These are phyloP conservation scores for Raddia distichophylla DNA, from an alignment of 176 grass and related monocot species.

Conservation along the genomic window DNA sequence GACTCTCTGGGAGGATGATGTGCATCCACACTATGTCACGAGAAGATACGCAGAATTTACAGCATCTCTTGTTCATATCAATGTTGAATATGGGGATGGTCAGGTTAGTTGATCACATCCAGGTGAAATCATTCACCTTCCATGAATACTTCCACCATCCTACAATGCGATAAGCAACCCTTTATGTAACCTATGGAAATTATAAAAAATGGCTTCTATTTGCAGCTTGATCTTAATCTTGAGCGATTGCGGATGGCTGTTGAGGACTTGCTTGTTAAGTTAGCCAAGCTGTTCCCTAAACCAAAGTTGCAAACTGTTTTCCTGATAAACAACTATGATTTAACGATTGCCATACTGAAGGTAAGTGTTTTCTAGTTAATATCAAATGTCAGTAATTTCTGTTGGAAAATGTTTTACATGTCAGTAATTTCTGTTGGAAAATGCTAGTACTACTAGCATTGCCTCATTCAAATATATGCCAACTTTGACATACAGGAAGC, in stretches of 20 bases:
- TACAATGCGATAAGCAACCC: slow-evolving; percentile 22
- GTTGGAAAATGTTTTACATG: not conserved
- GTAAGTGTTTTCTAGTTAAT: slow-evolving; percentile 38
- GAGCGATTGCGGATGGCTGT: slow-evolving; percentile 90
- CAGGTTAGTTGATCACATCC: slow-evolving; percentile 66
- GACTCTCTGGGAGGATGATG: slow-evolving; percentile 94
- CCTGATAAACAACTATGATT: slow-evolving; percentile 98
- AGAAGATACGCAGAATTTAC: slow-evolving; percentile 98
- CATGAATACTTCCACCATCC: slow-evolving; percentile 5
- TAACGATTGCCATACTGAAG: slow-evolving; percentile 92
- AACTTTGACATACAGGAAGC: slow-evolving; percentile 74
- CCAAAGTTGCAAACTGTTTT: slow-evolving; percentile 91
- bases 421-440: no score
- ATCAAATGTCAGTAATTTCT: slow-evolving; percentile 7
- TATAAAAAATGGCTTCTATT: slow-evolving; percentile 29
- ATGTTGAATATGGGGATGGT: slow-evolving; percentile 96
- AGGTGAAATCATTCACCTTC: slow-evolving; percentile 24
- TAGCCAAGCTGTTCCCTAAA: slow-evolving; percentile 85
- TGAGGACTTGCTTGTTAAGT: slow-evolving; percentile 88
- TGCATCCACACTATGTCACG: slow-evolving; percentile 92
- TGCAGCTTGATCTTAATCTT: slow-evolving; percentile 93
- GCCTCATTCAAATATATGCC: slow-evolving; percentile 14
- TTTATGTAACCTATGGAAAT: slow-evolving; percentile 31
- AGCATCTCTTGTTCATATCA: slow-evolving; percentile 91
- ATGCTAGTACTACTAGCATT: not conserved